Evolutionary conservation across 1,284 basidiomycete genomes (phyloP).

Genomic region (Entoloma clypeatum): DNA sequence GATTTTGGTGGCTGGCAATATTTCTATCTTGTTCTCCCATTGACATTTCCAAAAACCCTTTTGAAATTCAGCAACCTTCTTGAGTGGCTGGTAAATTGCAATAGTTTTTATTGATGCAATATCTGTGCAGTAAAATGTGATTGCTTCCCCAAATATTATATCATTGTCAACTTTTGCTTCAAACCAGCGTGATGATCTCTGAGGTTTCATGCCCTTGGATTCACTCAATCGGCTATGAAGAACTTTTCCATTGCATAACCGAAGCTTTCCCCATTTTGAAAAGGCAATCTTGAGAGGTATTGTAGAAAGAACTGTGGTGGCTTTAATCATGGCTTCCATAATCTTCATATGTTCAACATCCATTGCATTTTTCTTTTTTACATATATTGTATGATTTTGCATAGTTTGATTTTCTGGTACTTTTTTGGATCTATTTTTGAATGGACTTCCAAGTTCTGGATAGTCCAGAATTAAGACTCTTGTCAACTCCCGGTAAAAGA

Average conservation of each 20-base stretch:
- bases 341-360: not conserved
- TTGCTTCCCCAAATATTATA: not conserved
- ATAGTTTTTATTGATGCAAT: too few species aligned
- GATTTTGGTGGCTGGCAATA: not conserved
- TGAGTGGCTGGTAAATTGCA: not conserved
- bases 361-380: not conserved
- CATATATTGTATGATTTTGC: too few species aligned
- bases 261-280: not conserved
- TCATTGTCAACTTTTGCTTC: not conserved
- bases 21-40: not conserved
- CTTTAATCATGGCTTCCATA: not conserved
- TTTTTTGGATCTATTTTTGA: too few species aligned
- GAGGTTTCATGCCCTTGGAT: not conserved
- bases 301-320: not conserved
- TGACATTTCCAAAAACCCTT: not conserved
- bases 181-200: too few species aligned
- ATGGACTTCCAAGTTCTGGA: not conserved
- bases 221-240: not conserved
- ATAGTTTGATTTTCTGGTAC: too few species aligned
- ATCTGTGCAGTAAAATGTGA: too few species aligned
- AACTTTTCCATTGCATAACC: not conserved
- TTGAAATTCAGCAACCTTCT: not conserved
- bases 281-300: not conserved
- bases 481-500: slow-evolving; percentile 19
- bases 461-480: slow-evolving; percentile 10